Percentiles rank a stretch among this genome's conserved stretches.
These are phyloP conservation scores for Backusella circina DNA, from an alignment of 192 early-diverging fungal genomes.

Conservation along the genomic window DNA sequence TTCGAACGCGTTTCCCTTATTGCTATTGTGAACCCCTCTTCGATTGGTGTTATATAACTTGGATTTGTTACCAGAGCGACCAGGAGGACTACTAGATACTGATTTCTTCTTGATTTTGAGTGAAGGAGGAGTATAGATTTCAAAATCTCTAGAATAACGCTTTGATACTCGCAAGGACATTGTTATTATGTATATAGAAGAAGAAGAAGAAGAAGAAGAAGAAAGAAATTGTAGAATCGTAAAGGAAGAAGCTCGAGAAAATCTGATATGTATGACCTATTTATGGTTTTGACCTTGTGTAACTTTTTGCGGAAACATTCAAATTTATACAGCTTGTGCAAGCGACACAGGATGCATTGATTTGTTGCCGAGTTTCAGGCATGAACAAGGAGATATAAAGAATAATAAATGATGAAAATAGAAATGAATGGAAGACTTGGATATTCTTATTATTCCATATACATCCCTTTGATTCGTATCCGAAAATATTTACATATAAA, in stretches of 20 bases:
- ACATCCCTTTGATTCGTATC: not conserved
- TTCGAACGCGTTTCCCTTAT: not conserved
- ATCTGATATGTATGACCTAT: constrained; percentile 1
- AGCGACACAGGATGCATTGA: not conserved
- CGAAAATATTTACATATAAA: not conserved
- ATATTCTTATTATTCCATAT: not conserved
- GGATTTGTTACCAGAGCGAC: not conserved
- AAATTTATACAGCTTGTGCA: not conserved
- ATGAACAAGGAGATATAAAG: not conserved
- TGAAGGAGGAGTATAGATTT: not conserved
- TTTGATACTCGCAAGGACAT: not conserved
- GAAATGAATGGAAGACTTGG: not conserved
- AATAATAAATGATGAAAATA: not conserved
- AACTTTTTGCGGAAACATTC: not conserved
- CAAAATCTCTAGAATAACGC: not conserved
- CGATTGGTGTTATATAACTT: not conserved
- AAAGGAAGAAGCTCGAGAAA: no score
- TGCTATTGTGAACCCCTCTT: not conserved
- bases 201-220: not conserved
- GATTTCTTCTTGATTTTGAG: not conserved
- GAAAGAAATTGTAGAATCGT: no score
- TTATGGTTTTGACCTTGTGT: not conserved
- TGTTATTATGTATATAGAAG: not conserved
- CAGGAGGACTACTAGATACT: not conserved
- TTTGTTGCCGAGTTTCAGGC: not conserved